phyloP scores from a whole-genome alignment of 495 filamentous ascomycete genomes.

The Aspergillus panamensis region DNA sequence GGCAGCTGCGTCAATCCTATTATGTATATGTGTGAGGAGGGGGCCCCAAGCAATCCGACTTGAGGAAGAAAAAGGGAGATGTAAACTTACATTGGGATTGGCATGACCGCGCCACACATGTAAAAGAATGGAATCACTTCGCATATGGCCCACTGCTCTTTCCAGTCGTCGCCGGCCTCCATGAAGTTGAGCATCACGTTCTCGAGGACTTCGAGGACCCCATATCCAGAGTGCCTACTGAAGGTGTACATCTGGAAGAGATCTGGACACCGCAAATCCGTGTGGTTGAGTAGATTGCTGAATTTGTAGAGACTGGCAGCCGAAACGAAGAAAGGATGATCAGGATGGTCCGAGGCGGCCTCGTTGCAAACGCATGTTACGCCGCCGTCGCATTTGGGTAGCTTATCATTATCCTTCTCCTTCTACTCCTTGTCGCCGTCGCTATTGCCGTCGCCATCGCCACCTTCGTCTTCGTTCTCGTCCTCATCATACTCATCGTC shows the following conservation, averaged over 20 bases:
- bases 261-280: conserved; percentile 35
- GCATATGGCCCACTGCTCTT: conserved; percentile 34
- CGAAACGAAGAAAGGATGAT: conserved; percentile 39
- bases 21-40: no score
- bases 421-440: no score
- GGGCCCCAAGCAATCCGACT: neutral
- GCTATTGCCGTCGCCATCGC: conserved; percentile 21
- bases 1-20: conserved; percentile 23
- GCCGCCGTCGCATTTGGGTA: conserved; percentile 11
- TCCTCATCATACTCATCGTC: no score
- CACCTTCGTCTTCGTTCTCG: conserved; percentile 21
- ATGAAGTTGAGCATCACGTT: conserved; percentile 41
- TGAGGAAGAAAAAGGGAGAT: neutral
- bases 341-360: conserved; percentile 34
- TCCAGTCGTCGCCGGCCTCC: conserved; percentile 28
- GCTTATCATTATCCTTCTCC: no score
- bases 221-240: conserved; percentile 39
- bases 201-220: conserved; percentile 36
- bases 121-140: conserved; percentile 29
- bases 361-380: conserved; percentile 38
- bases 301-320: conserved; percentile 27
- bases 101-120: neutral
- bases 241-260: conserved; percentile 39
- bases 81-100: conserved; percentile 17
- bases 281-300: neutral